Evolutionary conservation across 768 basidiomycete genomes (phyloP).

Genomic region (Calocybe indica): DNA sequence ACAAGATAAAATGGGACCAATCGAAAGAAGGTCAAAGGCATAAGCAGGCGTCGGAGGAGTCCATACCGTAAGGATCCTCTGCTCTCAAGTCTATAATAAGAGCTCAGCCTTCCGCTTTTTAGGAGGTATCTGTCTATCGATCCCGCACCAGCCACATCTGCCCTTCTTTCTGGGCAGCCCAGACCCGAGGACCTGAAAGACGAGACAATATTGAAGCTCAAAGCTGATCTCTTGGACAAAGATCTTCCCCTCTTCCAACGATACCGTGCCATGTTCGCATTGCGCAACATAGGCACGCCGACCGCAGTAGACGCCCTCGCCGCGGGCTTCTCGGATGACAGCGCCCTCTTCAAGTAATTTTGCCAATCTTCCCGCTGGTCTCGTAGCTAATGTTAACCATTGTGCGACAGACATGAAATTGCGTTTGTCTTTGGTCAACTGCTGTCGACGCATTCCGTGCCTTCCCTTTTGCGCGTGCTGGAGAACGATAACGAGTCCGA

Average conservation of each 20-base stretch:
- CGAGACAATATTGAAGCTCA: slow-evolving; percentile 47
- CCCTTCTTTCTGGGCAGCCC: slow-evolving; percentile 48
- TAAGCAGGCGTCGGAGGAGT: slow-evolving; percentile 22
- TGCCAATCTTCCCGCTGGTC: not conserved
- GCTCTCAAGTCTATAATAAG: not conserved
- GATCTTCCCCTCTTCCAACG: slow-evolving; percentile 78
- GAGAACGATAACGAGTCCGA: slow-evolving; percentile 69
- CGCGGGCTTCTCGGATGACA: slow-evolving; percentile 82
- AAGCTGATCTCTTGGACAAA: slow-evolving; percentile 57
- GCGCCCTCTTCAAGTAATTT: slow-evolving; percentile 87
- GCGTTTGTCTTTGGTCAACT: slow-evolving; percentile 98
- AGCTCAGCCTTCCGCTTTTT: too few relatives aligned
- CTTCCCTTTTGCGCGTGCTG: slow-evolving; percentile 77
- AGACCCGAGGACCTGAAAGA: slow-evolving; percentile 45
- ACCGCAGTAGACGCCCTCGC: slow-evolving; percentile 88
- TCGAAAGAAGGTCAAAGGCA: slow-evolving; percentile 65
- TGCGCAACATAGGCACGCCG: slow-evolving; percentile 86
- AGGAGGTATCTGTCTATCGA: slow-evolving; percentile 82
- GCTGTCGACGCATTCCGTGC: slow-evolving; percentile 82
- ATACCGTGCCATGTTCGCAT: slow-evolving; percentile 97
- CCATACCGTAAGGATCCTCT: slow-evolving; percentile 28
- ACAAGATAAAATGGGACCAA: slow-evolving; percentile 90
- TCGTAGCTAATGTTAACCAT: not conserved
- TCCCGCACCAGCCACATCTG: slow-evolving; percentile 78
- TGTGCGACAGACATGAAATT: slow-evolving; percentile 76